Conservation (phyloP, 2,329 filamentous ascomycete species). For the Chaetomium globosum region DNA sequence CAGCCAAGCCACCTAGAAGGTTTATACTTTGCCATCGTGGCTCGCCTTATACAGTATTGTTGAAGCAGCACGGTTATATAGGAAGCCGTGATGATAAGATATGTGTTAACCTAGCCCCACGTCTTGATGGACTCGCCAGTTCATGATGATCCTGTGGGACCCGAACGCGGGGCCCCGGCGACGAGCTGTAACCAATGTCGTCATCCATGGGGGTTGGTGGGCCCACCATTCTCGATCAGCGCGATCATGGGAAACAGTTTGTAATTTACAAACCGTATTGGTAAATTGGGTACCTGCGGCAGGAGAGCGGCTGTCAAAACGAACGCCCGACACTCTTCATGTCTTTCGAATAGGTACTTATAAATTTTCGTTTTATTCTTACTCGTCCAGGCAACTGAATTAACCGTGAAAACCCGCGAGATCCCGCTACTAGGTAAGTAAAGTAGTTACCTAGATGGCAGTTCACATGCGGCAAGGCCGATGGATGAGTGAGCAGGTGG, state of each 20-base stretch:
- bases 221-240: not conserved
- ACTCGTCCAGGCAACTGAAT: not conserved
- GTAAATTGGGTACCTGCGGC: not conserved
- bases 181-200: conserved; percentile 4
- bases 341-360: not conserved
- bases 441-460: not conserved
- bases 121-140: not conserved
- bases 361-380: not conserved
- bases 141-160: conserved; percentile 1
- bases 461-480: not conserved
- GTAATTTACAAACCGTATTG: not conserved
- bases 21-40: not conserved
- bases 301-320: not conserved
- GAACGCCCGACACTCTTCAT: not conserved
- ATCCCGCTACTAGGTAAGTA: not conserved
- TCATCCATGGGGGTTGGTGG: conserved; percentile 6
- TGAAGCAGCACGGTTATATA: not conserved
- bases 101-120: not conserved
- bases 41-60: not conserved
- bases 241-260: not conserved
- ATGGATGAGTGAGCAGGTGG: not conserved
- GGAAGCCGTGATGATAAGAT: not conserved
- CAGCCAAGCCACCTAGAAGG: not conserved
- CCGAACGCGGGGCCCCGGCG: not conserved
- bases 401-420: not conserved